phyloP scores from a whole-genome alignment of 805 yeast species.

The Yarrowia bubula region DNA sequence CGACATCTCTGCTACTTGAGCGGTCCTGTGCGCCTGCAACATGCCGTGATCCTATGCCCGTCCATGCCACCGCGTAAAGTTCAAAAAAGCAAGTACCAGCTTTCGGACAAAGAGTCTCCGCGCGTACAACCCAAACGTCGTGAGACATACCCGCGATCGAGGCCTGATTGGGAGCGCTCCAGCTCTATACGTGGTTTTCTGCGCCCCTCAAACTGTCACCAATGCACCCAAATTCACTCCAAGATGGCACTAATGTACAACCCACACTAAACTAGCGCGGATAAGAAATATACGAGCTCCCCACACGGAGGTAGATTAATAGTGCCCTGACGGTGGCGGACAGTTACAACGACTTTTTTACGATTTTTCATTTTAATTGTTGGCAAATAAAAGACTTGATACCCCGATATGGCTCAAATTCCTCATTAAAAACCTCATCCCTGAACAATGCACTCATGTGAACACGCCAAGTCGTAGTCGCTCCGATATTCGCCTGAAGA shows the following conservation, averaged over 20 bases:
- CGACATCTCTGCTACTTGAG: too few species aligned
- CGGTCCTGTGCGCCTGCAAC: background rate
- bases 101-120: background rate
- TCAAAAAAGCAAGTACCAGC: background rate
- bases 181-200: background rate
- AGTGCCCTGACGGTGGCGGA: too few species aligned
- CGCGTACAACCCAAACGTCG: background rate
- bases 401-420: too few species aligned
- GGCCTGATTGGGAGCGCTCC: background rate
- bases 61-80: background rate
- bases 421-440: too few species aligned
- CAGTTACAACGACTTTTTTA: too few species aligned
- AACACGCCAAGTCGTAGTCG: too few species aligned
- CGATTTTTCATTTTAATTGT: too few species aligned
- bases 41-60: constrained; percentile 7
- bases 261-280: background rate
- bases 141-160: constrained; percentile 11
- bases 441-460: too few species aligned
- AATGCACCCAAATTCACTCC: background rate
- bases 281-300: background rate
- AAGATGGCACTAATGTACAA: constrained; percentile 12
- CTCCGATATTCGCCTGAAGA: too few species aligned
- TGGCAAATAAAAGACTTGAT: too few species aligned
- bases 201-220: background rate
- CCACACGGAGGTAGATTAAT: background rate